Percentiles rank a stretch among this genome's conserved stretches.
Evolutionary conservation across 108 stramenopile species (phyloP).

Genomic region (Pseudonitzschia multiseries): DNA sequence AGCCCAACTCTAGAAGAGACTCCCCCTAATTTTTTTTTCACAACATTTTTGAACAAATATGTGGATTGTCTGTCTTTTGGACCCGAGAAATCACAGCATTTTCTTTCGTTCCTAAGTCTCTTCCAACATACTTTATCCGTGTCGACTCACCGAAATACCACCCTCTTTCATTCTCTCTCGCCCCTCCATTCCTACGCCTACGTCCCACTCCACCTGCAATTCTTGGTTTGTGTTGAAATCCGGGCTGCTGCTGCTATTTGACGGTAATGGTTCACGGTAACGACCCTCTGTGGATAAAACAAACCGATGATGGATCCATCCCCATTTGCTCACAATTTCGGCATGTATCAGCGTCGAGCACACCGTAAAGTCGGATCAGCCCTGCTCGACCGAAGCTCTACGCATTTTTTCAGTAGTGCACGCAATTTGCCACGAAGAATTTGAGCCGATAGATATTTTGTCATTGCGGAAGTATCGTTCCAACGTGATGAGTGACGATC

Average conservation of each 20-base stretch:
- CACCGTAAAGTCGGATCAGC: not conserved
- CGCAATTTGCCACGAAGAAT: not conserved
- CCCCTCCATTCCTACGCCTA: constrained; percentile 6
- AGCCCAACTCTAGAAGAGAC: not conserved
- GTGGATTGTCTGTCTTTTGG: constrained; percentile 2
- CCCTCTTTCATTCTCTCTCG: constrained; percentile 11
- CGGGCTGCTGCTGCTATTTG: not conserved
- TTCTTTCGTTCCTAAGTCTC: not conserved
- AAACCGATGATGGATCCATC: not conserved
- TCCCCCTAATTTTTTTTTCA: constrained; percentile 1
- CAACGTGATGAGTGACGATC: not conserved
- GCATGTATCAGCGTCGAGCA: not conserved
- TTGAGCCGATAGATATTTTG: not conserved
- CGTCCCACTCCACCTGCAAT: constrained; percentile 8
- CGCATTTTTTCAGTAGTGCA: not conserved
- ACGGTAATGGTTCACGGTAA: not conserved
- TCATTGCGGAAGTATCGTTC: not conserved
- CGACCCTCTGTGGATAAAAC: not conserved
- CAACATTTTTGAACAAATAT: constrained; percentile 6
- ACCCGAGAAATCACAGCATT: constrained; percentile 1
- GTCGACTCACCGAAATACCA: not conserved
- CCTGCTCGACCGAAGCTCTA: not conserved
- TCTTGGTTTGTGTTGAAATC: not conserved
- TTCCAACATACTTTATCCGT: not conserved
- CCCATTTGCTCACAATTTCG: constrained; percentile 6